Evolutionary conservation across 345 rosid genomes (phyloP).

Genomic region (Populus nigra): DNA sequence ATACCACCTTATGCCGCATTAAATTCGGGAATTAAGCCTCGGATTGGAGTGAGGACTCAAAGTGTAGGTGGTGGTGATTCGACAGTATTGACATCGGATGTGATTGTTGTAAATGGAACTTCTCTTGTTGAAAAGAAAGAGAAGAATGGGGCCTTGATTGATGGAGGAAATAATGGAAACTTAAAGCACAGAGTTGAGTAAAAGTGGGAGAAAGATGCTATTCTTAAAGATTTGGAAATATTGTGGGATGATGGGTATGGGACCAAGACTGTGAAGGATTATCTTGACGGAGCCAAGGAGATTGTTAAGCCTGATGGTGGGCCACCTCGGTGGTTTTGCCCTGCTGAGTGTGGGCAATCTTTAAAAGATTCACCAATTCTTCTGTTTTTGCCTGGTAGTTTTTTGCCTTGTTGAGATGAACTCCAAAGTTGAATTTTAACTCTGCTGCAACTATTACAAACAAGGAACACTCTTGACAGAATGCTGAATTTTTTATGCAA

Average conservation of each 20-base stretch:
- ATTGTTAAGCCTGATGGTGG: slow-evolving; percentile 45
- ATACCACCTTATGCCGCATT: slow-evolving; percentile 21
- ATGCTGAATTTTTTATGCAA: too few relatives aligned
- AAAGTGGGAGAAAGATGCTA: slow-evolving; percentile 27
- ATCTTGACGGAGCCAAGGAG: slow-evolving; percentile 47
- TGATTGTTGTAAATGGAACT: slow-evolving; percentile 35
- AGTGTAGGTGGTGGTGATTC: slow-evolving; percentile 36
- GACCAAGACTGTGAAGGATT: slow-evolving; percentile 54
- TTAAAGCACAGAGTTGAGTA: slow-evolving; percentile 10
- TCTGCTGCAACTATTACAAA: too few relatives aligned
- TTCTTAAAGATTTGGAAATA: slow-evolving; percentile 40
- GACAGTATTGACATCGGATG: slow-evolving; percentile 1
- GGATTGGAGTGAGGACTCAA: slow-evolving; percentile 47
- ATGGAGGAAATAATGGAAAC: slow-evolving; percentile 7
- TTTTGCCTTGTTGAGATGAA: too few relatives aligned
- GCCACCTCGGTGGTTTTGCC: too few relatives aligned
- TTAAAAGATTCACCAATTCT: too few relatives aligned
- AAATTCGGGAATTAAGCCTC: slow-evolving; percentile 23
- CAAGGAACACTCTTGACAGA: too few relatives aligned
- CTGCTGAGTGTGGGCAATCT: too few relatives aligned
- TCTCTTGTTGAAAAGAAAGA: slow-evolving; percentile 22
- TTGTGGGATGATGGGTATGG: slow-evolving; percentile 88
- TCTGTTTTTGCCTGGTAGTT: too few relatives aligned
- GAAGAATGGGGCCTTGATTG: slow-evolving; percentile 10
- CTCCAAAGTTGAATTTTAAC: too few relatives aligned